Percentiles rank a stretch among this genome's conserved stretches.
Conservation (phyloP, 371 early-diverging fungal genomes). For the Conidiobolus incongruus region DNA sequence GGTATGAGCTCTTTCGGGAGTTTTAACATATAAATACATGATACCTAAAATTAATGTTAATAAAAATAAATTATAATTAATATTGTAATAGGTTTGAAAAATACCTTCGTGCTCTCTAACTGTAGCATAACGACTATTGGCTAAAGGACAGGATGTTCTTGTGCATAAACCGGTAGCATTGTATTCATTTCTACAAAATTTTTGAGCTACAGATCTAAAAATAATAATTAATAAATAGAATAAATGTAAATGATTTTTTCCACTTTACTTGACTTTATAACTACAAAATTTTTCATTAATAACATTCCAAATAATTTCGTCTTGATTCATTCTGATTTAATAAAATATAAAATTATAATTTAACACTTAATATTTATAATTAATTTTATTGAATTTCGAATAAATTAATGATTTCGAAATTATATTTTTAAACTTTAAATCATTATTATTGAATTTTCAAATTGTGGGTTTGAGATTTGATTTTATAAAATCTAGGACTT, state of each 20-base stretch:
- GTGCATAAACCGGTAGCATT: conserved; percentile 98
- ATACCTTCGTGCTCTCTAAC: conserved; percentile 75
- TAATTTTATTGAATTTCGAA: no score
- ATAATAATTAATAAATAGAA: background rate
- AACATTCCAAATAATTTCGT: conserved; percentile 78
- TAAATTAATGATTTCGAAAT: no score
- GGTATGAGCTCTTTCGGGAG: conserved; percentile 90
- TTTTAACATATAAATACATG: conserved; percentile 86
- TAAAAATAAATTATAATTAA: background rate
- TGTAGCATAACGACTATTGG: conserved; percentile 97
- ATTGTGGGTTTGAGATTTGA: no score
- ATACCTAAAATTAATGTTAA: conserved; percentile 20
- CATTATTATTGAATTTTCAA: no score
- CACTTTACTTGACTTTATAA: conserved; percentile 79
- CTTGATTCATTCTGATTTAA: conserved; percentile 8
- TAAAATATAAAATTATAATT: no score
- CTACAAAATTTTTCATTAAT: conserved; percentile 86
- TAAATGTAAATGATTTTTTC: background rate
- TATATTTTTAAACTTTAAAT: no score
- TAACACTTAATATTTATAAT: no score
- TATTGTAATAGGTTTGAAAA: background rate
- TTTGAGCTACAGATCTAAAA: conserved; percentile 50
- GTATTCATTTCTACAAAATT: conserved; percentile 94
- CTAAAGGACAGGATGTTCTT: conserved; percentile 92
- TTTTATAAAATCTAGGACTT: no score